These are phyloP conservation scores for Cynanchum wilfordii DNA, from an alignment of 257 asterid species.

Conservation along the genomic window DNA sequence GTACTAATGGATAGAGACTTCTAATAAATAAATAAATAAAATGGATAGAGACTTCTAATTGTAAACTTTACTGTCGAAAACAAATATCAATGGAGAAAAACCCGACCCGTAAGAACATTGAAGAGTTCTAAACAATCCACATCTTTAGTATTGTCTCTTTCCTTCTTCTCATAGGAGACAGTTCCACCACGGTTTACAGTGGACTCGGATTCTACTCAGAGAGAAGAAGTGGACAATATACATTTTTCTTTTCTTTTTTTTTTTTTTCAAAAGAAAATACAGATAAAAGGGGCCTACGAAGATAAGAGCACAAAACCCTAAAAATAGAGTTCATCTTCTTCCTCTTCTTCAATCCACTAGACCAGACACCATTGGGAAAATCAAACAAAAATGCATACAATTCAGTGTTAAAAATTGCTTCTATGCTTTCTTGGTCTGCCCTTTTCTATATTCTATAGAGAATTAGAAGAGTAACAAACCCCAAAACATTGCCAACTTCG, in stretches of 20 bases:
- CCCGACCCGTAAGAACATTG: background rate
- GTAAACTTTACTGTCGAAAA: background rate
- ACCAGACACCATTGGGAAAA: constrained; percentile 1
- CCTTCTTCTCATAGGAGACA: background rate
- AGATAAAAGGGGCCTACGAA: background rate
- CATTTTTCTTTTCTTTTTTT: too few species aligned
- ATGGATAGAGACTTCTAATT: background rate
- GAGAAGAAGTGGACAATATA: background rate
- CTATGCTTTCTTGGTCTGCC: background rate
- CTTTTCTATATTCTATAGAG: background rate
- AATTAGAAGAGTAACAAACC: background rate
- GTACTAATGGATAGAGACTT: background rate
- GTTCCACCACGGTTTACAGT: background rate
- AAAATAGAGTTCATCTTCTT: background rate
- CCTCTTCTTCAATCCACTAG: background rate
- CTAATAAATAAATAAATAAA: too few species aligned
- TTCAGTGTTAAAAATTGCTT: constrained; percentile 8
- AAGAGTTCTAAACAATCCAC: background rate
- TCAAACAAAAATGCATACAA: constrained; percentile 7
- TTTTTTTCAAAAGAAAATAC: too few species aligned
- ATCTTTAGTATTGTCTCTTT: background rate
- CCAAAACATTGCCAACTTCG: background rate
- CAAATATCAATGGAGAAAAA: background rate
- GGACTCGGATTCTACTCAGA: background rate
- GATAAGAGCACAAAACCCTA: background rate